A percentile compares a stretch with the other conserved stretches of the same genome.
Evolutionary conservation across 2,329 filamentous ascomycete species (phyloP).

Genomic region (Neophaeococcomyces aloes): DNA sequence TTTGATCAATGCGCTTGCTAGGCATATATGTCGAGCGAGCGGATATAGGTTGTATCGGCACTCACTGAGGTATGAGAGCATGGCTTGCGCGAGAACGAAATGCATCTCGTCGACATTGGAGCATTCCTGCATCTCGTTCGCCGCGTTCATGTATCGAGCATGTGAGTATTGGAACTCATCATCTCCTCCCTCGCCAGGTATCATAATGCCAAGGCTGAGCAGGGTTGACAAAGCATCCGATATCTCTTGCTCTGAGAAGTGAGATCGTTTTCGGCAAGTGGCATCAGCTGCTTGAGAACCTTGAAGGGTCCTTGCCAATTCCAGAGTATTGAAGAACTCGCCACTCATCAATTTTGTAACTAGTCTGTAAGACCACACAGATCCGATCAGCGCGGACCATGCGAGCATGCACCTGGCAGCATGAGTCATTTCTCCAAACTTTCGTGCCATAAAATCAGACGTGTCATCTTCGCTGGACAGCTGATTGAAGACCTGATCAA

Average conservation of each 20-base stretch:
- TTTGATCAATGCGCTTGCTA: conserved; percentile 65
- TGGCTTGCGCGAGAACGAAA: conserved; percentile 71
- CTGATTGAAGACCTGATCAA: conserved; percentile 76
- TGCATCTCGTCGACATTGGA: conserved; percentile 59
- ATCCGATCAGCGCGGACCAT: conserved; percentile 77
- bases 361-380: conserved; percentile 71
- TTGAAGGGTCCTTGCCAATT: conserved; percentile 27
- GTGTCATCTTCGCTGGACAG: conserved; percentile 74
- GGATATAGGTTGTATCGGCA: conserved; percentile 58
- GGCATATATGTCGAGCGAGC: conserved; percentile 70
- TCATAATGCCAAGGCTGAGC: conserved; percentile 68
- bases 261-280: conserved; percentile 30
- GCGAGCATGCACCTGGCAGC: conserved; percentile 68
- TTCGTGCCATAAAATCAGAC: conserved; percentile 68
- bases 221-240: conserved; percentile 72
- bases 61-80: conserved; percentile 58
- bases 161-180: conserved; percentile 82
- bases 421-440: conserved; percentile 63
- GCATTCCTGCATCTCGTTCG: conserved; percentile 58
- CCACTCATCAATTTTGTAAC: conserved; percentile 66
- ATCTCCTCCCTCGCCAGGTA: conserved; percentile 64
- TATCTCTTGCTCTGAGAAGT: conserved; percentile 57
- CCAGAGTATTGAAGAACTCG: conserved; percentile 53
- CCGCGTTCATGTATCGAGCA: conserved; percentile 73
- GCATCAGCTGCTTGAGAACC: conserved; percentile 28